Evolutionary conservation across 768 basidiomycete genomes (phyloP), one percentile per base, ranked within the genome.

Genomic region (Russula sp.): DNA sequence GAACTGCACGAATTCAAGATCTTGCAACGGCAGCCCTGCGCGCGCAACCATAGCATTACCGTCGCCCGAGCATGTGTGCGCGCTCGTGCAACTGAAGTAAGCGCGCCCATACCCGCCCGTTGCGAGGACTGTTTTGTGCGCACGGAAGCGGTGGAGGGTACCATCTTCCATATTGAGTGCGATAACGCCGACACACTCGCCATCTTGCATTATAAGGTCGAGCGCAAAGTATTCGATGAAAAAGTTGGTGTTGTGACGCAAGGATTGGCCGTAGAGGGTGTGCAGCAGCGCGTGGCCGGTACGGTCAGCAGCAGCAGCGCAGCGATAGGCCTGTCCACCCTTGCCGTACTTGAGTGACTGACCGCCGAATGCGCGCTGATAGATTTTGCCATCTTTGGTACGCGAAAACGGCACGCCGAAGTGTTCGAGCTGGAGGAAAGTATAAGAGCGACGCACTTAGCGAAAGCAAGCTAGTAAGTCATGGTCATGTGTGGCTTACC

Each of bases 221-320:
- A 96, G 84, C n/a, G 96, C 97, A 75, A 99, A 98, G 77, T 96
- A 99, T 75, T 99, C 97, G 75, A 99, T 98, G 81, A 99, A 99
- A 78, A 98, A 99, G 78, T 98, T 96, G 74, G 97, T 98, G 81
- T 98, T 88, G 81, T 99, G 97, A 62, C 94, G 89, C 64, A 99
- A 85, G 62, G 96, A 98, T 80, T 99, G 97, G 69, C 97, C 97
- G 71, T 99, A 99, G 60, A 99, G 91, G 9, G 96, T 98, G 81
- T 99, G 97, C 49, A 99, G 85, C 72, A 99, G 85, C 22, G 97
- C 97, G 72, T 99, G 97, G 32, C 97, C 97, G 7, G 97, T 99
- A 74, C 97, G 91, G 75, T 99, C 97, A 61, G 97, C 97, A 6
- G 96, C 96, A 59, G 97, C 94, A 56, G 97, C 97, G 73, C 96